phyloP scores from a whole-genome alignment of 2,329 filamentous ascomycete genomes.

The Talaromyces sp. region DNA sequence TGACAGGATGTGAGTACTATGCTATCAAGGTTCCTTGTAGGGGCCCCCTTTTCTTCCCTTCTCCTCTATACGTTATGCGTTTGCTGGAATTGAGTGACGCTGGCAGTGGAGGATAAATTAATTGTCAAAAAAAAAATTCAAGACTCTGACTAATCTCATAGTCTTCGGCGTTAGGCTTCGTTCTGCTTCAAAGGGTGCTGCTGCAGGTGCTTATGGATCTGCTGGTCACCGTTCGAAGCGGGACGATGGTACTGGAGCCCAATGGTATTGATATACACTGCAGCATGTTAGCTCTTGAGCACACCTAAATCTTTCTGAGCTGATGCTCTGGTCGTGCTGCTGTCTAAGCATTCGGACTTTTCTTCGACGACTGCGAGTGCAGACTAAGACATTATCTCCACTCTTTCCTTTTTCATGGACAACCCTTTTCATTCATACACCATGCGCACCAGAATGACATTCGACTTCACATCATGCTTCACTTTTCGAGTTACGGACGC shows the following conservation, averaged over 20 bases:
- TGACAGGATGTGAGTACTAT: constrained; percentile 93
- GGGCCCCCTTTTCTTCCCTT: constrained; percentile 56
- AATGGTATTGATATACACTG: constrained; percentile 47
- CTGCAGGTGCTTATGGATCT: constrained; percentile 48
- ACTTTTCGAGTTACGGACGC: constrained; percentile 30
- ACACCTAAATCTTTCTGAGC: constrained; percentile 23
- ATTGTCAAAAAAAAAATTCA: constrained; percentile 55
- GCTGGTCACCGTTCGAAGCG: constrained; percentile 53
- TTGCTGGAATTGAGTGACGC: constrained; percentile 71
- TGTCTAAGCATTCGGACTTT: constrained; percentile 30
- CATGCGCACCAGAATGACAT: constrained; percentile 27
- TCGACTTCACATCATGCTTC: constrained; percentile 24
- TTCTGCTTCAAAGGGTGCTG: constrained; percentile 73
- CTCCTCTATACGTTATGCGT: constrained; percentile 65
- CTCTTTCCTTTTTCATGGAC: constrained; percentile 24
- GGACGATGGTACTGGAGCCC: constrained; percentile 53
- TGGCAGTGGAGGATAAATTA: constrained; percentile 61
- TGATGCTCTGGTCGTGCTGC: constrained; percentile 22
- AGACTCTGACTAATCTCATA: constrained; percentile 76
- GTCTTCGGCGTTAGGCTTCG: constrained; percentile 83
- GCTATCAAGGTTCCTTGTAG: constrained; percentile 76
- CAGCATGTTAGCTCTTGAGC: constrained; percentile 29
- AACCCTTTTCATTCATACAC: constrained; percentile 33
- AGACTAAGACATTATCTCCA: constrained; percentile 35
- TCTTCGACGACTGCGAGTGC: constrained; percentile 31